Percentiles rank a stretch among this genome's conserved stretches.
Conservation (phyloP, 2,329 filamentous ascomycete genomes). For the Sphaerulina populicola region DNA sequence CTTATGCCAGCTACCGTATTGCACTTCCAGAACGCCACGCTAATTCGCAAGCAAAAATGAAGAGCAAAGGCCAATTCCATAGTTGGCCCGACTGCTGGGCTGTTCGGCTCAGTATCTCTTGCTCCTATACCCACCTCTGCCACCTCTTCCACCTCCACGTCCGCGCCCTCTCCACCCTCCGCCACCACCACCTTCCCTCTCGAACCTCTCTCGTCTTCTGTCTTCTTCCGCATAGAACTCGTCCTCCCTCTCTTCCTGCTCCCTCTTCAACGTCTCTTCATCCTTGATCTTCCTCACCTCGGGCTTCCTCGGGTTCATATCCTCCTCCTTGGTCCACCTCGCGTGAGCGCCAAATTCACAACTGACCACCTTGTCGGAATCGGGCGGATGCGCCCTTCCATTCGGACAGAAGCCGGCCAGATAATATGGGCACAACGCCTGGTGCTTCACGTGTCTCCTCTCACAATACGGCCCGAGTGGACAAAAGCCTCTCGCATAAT, state of each 20-base stretch:
- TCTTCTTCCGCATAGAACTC: conserved; percentile 48
- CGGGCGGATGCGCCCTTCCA: conserved; percentile 40
- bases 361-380: conserved; percentile 34
- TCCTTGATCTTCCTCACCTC: conserved; percentile 61
- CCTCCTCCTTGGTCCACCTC: conserved; percentile 60
- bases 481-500: conserved; percentile 89
- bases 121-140: conserved; percentile 26
- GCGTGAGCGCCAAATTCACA: conserved; percentile 80
- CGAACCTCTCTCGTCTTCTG: conserved; percentile 35
- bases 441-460: conserved; percentile 76
- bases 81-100: neutral
- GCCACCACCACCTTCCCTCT: conserved; percentile 44
- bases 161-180: conserved; percentile 41
- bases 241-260: conserved; percentile 51
- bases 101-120: conserved; percentile 4
- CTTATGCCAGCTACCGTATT: neutral
- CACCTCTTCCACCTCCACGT: conserved; percentile 36
- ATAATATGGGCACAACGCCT: conserved; percentile 71
- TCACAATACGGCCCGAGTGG: conserved; percentile 78
- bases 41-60: neutral
- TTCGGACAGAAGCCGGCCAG: conserved; percentile 92
- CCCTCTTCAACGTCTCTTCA: conserved; percentile 57
- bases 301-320: conserved; percentile 49
- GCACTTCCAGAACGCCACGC: conserved; percentile 1
- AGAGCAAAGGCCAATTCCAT: neutral